Conservation (phyloP, 1,139 yeast genomes). For the Geotrichum aggregatum region DNA sequence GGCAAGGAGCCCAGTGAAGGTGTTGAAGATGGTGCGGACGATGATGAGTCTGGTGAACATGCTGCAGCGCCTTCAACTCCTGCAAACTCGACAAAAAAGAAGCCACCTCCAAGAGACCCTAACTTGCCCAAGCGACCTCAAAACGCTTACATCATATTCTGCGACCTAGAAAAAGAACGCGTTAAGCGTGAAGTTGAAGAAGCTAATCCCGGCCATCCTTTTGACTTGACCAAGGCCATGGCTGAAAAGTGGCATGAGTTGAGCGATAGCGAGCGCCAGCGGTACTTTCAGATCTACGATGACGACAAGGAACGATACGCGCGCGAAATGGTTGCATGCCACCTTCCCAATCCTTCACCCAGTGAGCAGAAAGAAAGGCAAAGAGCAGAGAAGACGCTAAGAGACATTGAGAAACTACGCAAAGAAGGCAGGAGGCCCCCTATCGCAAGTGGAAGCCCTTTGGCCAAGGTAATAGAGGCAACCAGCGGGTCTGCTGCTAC, state of each 20-base stretch:
- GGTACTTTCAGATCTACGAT: constrained; percentile 72
- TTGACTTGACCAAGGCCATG: constrained; percentile 69
- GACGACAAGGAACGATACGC: constrained; percentile 75
- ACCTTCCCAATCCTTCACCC: constrained; percentile 32
- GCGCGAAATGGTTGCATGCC: constrained; percentile 66
- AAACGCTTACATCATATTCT: constrained; percentile 80
- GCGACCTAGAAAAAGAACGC: constrained; percentile 79
- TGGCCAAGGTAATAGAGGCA: constrained; percentile 9
- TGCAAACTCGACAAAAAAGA: constrained; percentile 21
- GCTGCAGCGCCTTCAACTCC: constrained; percentile 11
- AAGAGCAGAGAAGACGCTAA: constrained; percentile 30
- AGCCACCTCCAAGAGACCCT: constrained; percentile 58
- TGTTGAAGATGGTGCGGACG: constrained; percentile 20
- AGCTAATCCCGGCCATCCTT: constrained; percentile 47
- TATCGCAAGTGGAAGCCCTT: constrained; percentile 7
- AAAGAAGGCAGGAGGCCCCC: constrained; percentile 20
- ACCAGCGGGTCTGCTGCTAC: constrained; percentile 2
- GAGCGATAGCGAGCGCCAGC: constrained; percentile 64
- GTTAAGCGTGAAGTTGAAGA: constrained; percentile 54
- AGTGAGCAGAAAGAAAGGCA: constrained; percentile 30
- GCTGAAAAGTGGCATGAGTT: constrained; percentile 85
- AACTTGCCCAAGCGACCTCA: constrained; percentile 85
- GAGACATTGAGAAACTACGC: constrained; percentile 25
- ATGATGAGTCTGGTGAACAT: constrained; percentile 21
- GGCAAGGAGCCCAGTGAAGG: constrained; percentile 12